Evolutionary conservation across 2,329 filamentous ascomycete species (phyloP), one percentile per base, ranked within the genome.

Genomic region (Sporothrix schenckii): DNA sequence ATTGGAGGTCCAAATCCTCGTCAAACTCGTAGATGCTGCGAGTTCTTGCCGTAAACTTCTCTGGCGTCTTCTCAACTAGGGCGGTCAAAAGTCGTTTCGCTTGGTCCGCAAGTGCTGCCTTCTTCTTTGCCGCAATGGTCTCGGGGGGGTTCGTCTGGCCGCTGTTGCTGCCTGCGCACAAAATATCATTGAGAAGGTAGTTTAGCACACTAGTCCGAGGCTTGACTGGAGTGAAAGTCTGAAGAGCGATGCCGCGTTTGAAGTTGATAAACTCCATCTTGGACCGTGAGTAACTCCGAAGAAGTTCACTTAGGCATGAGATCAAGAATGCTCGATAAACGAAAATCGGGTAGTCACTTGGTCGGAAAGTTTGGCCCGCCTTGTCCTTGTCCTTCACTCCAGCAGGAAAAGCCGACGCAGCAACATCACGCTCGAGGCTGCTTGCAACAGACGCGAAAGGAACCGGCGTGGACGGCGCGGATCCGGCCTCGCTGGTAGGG

Each of bases 191-290:
- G 65, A 99, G 87, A 49, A 99, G 85, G 77, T 99, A 99, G 79
- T 98, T 97, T 73, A 99, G 83, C 56, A 98, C 91, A 73, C 92
- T 93, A 13, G 94, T 94, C 53, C 95, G 89, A 70, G 95, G 95
- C 80, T 98, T 98, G 19, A 96, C 94, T 5, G 95, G 95, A 1
- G 95, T 98, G 69, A 89, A 89, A 13, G 90, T 90, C 75, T 92
- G 90, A 58, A 93, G 86, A 61, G 94, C 92, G 7, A 92, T 91
- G 77, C 94, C 97, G 72, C 94, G 90, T 74, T 96, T 98, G 82
- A 97, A 99, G 79, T 97, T 98, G 83, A 99, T 97, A 78, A 99
- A 98, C 78, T 99, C 96, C 56, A 99, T 88, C 84, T 99, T 99
- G 10, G 93, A 92, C 69, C 93, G 89, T 75, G 93, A 97, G 81